Base-by-base conservation (phyloP, 768 basidiomycete genomes). In the Multifurca ochricompacta region DNA sequence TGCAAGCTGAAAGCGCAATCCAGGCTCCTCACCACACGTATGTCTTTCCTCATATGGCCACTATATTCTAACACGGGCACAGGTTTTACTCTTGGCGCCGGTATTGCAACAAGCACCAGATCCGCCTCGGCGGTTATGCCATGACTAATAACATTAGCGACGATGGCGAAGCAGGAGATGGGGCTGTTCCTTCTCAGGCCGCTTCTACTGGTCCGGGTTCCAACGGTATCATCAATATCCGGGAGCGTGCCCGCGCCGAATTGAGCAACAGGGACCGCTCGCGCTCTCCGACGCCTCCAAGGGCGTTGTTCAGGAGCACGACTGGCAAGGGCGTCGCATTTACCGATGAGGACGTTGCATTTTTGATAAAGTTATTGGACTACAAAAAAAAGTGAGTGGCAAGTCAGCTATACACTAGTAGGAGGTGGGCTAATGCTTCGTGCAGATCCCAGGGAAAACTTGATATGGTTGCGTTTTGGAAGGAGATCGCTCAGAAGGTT, bases 91-190 rank as follows among this genome's bases (percentile, higher is more conserved):
- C 89, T 1, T 92, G 90, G 90, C 79, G 90, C 36, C 80, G 90
- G 40, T 92, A 91, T 64, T 92, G 90, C 71, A 92, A 92, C 66
- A 92, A 91, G 65, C 89, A 92, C 66, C 87, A 91, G 67, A 92
- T 92, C 46, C 82, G 87, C n/a, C 74, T 92, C 0, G 87, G 87
- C 23, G 87, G 88, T 2, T 92, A 91, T 62, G 72, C 79, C 8
- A 91, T 91, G 89, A 73, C 78, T 6, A 90, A 90, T 85, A 83
- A 79, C 49, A 66, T 74, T 6, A 80, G 78, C 34, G 77, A 78
- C 16, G 73, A 75, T 9, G 71, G 71, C 16, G 74, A 77, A 27
- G 75, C 78, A 48, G 68, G 70, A 13, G 68, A 67, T 19, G 64
- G 78, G 28, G 56, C 62, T 28, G 48, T 52, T 23, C 52, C 53